phyloP scores from a whole-genome alignment of 805 yeast genomes.

The Grigorovia transvaalensis region DNA sequence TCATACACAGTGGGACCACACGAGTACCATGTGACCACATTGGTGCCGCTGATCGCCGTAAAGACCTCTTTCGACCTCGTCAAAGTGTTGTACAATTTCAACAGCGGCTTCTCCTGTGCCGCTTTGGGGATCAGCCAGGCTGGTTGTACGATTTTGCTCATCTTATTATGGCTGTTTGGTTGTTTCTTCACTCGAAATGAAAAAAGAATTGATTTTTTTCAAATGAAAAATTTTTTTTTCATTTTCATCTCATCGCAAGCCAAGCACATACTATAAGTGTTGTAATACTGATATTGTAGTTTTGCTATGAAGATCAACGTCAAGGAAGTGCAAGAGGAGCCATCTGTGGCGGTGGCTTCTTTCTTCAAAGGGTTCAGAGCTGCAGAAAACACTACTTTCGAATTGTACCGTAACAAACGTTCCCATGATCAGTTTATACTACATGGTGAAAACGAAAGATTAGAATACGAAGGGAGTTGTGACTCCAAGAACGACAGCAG shows the following conservation, averaged over 20 bases:
- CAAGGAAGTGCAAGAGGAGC: slow-evolving; percentile 35
- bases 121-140: slow-evolving; percentile 37
- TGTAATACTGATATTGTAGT: no score
- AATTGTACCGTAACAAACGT: slow-evolving; percentile 42
- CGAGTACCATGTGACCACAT: slow-evolving; percentile 82
- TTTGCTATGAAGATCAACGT: slow-evolving; percentile 5
- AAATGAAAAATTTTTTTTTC: not conserved
- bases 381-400: slow-evolving; percentile 49
- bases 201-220: not conserved
- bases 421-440: slow-evolving; percentile 36
- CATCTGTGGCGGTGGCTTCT: slow-evolving; percentile 50
- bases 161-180: not conserved
- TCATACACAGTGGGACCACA: slow-evolving; percentile 99
- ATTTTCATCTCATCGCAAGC: not conserved
- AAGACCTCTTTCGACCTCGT: slow-evolving; percentile 75
- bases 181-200: not conserved
- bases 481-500: slow-evolving; percentile 31
- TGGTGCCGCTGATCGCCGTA: slow-evolving; percentile 48
- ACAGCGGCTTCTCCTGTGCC: slow-evolving; percentile 28
- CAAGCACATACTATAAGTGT: not conserved
- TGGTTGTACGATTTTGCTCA: slow-evolving; percentile 36
- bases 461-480: slow-evolving; percentile 60
- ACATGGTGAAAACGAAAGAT: slow-evolving; percentile 68
- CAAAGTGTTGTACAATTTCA: slow-evolving; percentile 71
- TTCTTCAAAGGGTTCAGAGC: slow-evolving; percentile 69